Percentiles rank a stretch among this genome's conserved stretches.
Evolutionary conservation across 140 eudicot species (phyloP).

Genomic region (Bidens hawaiensis): DNA sequence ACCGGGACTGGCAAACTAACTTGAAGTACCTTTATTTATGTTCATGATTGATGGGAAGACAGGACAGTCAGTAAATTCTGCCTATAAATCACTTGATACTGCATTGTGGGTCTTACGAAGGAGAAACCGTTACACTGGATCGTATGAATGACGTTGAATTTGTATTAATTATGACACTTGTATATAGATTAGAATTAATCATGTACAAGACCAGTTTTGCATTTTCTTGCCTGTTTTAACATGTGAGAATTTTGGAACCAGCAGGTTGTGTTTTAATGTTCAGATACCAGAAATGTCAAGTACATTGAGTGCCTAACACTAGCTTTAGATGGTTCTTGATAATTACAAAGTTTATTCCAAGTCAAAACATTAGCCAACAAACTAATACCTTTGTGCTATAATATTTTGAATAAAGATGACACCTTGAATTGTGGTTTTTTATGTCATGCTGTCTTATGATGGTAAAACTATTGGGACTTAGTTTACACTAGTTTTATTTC

Average conservation of each 20-base stretch:
- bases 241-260: neutral
- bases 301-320: no score
- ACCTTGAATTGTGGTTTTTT: no score
- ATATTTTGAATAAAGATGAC: no score
- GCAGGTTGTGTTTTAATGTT: neutral
- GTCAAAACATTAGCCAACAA: no score
- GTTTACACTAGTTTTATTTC: neutral
- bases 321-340: no score
- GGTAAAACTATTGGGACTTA: neutral
- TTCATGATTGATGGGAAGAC: conserved; percentile 4
- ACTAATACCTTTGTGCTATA: no score
- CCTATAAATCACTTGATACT: conserved; percentile 5
- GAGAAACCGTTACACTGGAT: neutral
- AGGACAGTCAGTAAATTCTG: conserved; percentile 3
- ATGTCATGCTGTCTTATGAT: no score
- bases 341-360: no score
- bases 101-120: conserved; percentile 12
- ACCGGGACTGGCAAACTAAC: conserved; percentile 12
- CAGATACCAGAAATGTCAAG: neutral
- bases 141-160: neutral
- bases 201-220: neutral
- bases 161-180: conserved; percentile 5
- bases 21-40: conserved; percentile 11
- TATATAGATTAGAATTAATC: conserved; percentile 1
- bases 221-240: neutral